Conservation (phyloP, 768 basidiomycete genomes). For the Suillus ampliporus region DNA sequence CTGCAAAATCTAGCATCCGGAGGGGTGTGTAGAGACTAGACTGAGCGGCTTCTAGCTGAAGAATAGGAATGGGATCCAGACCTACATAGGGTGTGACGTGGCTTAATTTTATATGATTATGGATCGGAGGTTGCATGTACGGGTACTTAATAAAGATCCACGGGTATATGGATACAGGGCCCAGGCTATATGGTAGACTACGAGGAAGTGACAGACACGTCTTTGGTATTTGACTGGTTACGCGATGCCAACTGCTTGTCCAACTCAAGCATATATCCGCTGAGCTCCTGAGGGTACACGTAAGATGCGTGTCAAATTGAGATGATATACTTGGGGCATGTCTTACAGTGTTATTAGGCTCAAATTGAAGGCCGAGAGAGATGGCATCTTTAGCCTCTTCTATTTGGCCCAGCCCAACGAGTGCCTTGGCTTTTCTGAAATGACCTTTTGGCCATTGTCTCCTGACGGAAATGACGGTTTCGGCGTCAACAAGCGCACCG, state of each 20-base stretch:
- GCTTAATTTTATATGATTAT: background rate
- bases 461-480: slow-evolving; percentile 84
- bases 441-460: slow-evolving; percentile 95
- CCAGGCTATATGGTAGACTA: background rate
- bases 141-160: slow-evolving; percentile 1
- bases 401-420: slow-evolving; percentile 70
- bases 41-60: slow-evolving; percentile 44
- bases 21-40: slow-evolving; percentile 76
- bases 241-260: slow-evolving; percentile 28
- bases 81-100: background rate
- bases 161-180: slow-evolving; percentile 9
- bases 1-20: slow-evolving; percentile 68
- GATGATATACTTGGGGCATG: background rate
- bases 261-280: slow-evolving; percentile 37
- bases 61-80: too few species aligned
- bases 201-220: background rate
- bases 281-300: slow-evolving; percentile 35
- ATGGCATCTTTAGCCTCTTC: slow-evolving; percentile 85
- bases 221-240: slow-evolving; percentile 8
- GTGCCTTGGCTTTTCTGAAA: slow-evolving; percentile 91
- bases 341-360: slow-evolving; percentile 66
- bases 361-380: slow-evolving; percentile 83
- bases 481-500: slow-evolving; percentile 85
- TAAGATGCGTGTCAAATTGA: slow-evolving; percentile 4
- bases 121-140: background rate